phyloP scores from a whole-genome alignment of 2,329 filamentous ascomycete species.

The Calonectria leucothoes region DNA sequence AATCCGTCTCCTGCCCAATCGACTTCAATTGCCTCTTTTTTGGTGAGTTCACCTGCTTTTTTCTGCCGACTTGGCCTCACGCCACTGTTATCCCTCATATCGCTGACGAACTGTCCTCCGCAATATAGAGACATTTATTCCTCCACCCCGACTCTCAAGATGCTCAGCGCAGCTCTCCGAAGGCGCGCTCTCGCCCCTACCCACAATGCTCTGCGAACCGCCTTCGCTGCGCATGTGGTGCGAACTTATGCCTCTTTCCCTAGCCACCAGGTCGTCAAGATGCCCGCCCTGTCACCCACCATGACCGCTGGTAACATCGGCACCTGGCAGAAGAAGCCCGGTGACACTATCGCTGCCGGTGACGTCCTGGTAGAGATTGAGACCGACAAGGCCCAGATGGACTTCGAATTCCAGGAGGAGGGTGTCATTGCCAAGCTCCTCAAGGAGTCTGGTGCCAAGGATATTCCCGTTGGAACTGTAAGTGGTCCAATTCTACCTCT shows the following conservation, averaged over 20 bases:
- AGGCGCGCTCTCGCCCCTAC: conserved; percentile 68
- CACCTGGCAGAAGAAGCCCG: conserved; percentile 96
- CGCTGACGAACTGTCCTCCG: conserved; percentile 33
- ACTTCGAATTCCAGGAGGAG: conserved; percentile 99
- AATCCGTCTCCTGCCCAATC: conserved; percentile 36
- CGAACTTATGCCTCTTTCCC: conserved; percentile 87
- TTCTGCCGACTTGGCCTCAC: conserved; percentile 17
- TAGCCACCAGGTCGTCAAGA: conserved; percentile 93
- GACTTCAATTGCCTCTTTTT: conserved; percentile 39
- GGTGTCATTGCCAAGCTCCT: conserved; percentile 95
- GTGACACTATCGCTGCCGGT: conserved; percentile 87
- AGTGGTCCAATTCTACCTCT: conserved; percentile 54
- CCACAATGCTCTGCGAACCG: conserved; percentile 62
- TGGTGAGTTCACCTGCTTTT: conserved; percentile 35
- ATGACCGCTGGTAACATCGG: conserved; percentile 98
- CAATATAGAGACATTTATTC: conserved; percentile 45
- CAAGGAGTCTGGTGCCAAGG: conserved; percentile 93
- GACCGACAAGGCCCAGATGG: conserved; percentile 99
- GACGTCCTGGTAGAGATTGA: conserved; percentile 98
- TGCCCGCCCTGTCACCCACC: conserved; percentile 97
- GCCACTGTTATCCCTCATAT: conserved; percentile 23
- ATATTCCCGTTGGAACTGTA: conserved; percentile 94
- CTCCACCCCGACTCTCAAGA: conserved; percentile 46
- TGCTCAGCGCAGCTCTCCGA: conserved; percentile 74
- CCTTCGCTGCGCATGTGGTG: conserved; percentile 65